Percentiles rank a stretch among this genome's conserved stretches.
phyloP scores from a whole-genome alignment of 108 stramenopile species.

The Pseudonitzschia multiseries region DNA sequence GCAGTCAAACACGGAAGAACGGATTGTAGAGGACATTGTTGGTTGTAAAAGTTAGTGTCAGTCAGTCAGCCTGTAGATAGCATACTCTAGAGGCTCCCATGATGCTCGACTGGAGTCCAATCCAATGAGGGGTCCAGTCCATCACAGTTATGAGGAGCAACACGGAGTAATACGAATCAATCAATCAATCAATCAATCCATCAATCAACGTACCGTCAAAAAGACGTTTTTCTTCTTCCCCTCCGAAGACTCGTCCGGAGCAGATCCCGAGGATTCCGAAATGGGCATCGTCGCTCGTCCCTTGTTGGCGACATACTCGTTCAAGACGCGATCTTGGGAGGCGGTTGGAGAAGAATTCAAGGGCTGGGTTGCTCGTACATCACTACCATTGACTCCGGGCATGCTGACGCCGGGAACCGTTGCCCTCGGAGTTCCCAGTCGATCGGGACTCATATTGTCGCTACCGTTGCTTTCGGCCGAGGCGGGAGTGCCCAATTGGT shows the following conservation, averaged over 20 bases:
- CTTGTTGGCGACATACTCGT: neutral
- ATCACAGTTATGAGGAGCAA: no score
- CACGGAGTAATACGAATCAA: no score
- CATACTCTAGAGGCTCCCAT: no score
- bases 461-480: neutral
- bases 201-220: neutral
- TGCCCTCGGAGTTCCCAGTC: slow-evolving; percentile 2
- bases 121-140: no score
- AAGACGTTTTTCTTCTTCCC: neutral
- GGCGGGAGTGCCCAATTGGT: slow-evolving; percentile 14
- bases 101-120: no score
- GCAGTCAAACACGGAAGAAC: no score
- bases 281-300: slow-evolving; percentile 8
- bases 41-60: no score
- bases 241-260: neutral
- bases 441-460: neutral
- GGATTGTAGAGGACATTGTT: no score
- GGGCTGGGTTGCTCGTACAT: slow-evolving; percentile 4
- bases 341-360: neutral
- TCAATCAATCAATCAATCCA: neutral
- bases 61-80: no score
- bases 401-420: neutral
- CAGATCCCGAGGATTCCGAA: neutral
- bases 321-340: slow-evolving; percentile 4
- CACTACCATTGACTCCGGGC: neutral